Conservation (phyloP, 352 stramenopile genomes). For the Phytopythium chamaehyphon region DNA sequence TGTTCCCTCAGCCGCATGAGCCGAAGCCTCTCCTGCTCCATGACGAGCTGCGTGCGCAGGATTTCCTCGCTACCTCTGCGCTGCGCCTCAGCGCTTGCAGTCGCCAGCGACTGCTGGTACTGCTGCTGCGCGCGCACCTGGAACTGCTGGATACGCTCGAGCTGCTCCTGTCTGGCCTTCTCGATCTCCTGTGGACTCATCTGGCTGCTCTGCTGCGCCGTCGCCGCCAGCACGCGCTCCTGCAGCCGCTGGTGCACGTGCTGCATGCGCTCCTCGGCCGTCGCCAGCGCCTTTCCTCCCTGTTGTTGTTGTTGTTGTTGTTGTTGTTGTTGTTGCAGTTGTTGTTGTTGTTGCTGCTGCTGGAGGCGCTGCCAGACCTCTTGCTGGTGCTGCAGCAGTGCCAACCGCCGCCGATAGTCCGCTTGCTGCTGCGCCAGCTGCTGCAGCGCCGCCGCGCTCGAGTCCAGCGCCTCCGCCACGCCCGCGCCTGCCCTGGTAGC, state of each 20-base stretch:
- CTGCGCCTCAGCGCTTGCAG: constrained; percentile 25
- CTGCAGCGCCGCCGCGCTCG: constrained; percentile 14
- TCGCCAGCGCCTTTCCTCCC: constrained; percentile 1
- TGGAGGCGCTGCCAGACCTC: constrained; percentile 39
- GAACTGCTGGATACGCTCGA: constrained; percentile 51
- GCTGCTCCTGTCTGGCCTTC: constrained; percentile 36
- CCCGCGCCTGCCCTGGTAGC: no score
- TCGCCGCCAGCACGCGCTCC: constrained; percentile 44
- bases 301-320: constrained; percentile 25
- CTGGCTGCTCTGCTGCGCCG: constrained; percentile 24
- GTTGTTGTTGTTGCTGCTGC: constrained; percentile 32
- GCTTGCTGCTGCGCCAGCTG: constrained; percentile 32
- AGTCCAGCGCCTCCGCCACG: constrained; percentile 2
- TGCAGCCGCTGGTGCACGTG: constrained; percentile 17
- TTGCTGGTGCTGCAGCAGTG: constrained; percentile 19
- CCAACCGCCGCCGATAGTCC: constrained; percentile 33
- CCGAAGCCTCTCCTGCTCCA: constrained; percentile 45
- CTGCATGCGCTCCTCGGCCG: constrained; percentile 24
- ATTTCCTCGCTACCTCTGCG: constrained; percentile 24
- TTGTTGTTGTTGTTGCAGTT: constrained; percentile 33
- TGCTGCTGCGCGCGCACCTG: constrained; percentile 29
- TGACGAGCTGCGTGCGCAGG: constrained; percentile 35
- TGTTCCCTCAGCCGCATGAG: constrained; percentile 29
- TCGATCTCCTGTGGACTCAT: constrained; percentile 42
- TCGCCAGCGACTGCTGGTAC: constrained; percentile 25